These are phyloP conservation scores for Colletotrichum theobromicola DNA, from an alignment of 2,329 filamentous ascomycete genomes.

Conservation along the genomic window DNA sequence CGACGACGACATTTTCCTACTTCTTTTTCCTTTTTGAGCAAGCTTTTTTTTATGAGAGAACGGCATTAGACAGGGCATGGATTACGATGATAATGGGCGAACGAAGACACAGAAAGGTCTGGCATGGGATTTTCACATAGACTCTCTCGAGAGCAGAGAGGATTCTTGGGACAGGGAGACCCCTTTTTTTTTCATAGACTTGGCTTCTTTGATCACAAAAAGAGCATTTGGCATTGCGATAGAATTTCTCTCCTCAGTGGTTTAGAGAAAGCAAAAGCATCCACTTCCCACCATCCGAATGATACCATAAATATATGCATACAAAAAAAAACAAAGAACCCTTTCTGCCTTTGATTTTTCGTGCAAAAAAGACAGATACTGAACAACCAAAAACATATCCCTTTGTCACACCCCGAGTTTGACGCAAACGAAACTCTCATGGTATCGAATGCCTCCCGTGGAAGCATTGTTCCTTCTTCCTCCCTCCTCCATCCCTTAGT, in stretches of 20 bases:
- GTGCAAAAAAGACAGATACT: neutral
- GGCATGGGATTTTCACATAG: neutral
- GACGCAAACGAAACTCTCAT: neutral
- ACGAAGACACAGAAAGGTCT: neutral
- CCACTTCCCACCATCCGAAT: neutral
- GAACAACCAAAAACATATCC: neutral
- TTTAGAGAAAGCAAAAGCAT: neutral
- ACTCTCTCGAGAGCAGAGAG: neutral
- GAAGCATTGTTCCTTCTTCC: neutral
- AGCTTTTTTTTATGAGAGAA: neutral
- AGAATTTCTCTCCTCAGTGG: neutral
- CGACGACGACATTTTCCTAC: neutral
- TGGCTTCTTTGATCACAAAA: neutral
- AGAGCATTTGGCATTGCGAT: constrained; percentile 15
- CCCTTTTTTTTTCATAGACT: neutral
- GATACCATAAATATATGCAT: neutral
- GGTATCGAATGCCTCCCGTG: neutral
- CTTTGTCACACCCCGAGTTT: neutral
- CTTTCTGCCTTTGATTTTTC: neutral
- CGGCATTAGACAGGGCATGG: neutral
- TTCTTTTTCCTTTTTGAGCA: neutral
- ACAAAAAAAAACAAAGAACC: neutral
- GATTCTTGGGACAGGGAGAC: neutral
- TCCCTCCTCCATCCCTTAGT: neutral
- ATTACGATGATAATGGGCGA: neutral